These are phyloP conservation scores for Fusarium musae DNA, from an alignment of 2,329 filamentous ascomycete species.

Conservation along the genomic window DNA sequence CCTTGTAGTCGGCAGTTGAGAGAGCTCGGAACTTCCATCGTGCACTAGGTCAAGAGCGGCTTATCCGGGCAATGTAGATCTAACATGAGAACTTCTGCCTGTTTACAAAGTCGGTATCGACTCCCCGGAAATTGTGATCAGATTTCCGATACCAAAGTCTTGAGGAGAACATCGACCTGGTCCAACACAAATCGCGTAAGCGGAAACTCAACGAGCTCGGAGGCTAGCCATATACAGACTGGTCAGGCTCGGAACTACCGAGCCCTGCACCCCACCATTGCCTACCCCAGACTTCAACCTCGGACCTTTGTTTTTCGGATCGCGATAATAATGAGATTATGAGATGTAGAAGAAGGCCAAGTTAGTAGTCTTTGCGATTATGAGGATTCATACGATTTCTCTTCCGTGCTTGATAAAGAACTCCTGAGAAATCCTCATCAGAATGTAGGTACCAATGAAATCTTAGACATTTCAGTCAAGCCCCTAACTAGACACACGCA, in stretches of 20 bases:
- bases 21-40: background rate
- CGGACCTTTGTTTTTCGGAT: background rate
- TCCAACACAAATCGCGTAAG: background rate
- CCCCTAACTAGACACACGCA: no score
- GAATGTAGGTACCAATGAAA: background rate
- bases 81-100: fast-evolving
- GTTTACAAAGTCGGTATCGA: fast-evolving
- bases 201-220: fast-evolving
- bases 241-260: background rate
- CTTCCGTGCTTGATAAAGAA: no score
- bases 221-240: background rate
- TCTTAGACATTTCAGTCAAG: no score
- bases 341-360: background rate
- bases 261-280: background rate
- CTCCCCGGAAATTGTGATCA: fast-evolving
- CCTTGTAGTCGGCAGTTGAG: background rate
- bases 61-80: fast-evolving
- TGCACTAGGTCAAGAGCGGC: background rate
- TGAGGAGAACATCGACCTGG: fast-evolving
- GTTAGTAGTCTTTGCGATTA: no score
- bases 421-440: background rate
- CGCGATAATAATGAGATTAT: no score
- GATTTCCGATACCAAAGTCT: background rate
- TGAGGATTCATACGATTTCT: no score
- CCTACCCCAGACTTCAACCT: background rate